Evolutionary conservation across 2,329 filamentous ascomycete genomes (phyloP).

Genomic region (Hymenoscyphus scutula): DNA sequence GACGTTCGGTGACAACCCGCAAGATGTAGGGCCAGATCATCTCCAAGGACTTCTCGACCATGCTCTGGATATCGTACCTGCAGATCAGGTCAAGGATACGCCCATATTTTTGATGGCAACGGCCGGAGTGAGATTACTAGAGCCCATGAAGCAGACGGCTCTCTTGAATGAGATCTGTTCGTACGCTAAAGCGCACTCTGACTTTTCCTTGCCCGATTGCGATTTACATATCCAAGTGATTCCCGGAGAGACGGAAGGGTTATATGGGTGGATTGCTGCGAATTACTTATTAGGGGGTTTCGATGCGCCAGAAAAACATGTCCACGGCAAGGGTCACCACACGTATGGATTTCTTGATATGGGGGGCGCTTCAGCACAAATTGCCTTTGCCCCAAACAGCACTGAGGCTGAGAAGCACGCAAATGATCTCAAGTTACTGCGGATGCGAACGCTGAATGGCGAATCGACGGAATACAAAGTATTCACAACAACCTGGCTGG

Average conservation of each 20-base stretch:
- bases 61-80: conserved; percentile 74
- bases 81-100: conserved; percentile 74
- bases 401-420: conserved; percentile 90
- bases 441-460: conserved; percentile 81
- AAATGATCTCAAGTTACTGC: conserved; percentile 81
- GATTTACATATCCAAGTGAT: conserved; percentile 89
- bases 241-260: conserved; percentile 87
- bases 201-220: conserved; percentile 89
- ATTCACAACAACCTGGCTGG: conserved; percentile 95
- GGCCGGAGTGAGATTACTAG: conserved; percentile 87
- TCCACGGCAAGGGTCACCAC: conserved; percentile 82
- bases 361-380: conserved; percentile 96
- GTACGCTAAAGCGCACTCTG: conserved; percentile 73
- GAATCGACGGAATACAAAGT: conserved; percentile 76
- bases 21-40: conserved; percentile 77
- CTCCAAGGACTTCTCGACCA: conserved; percentile 77
- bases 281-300: conserved; percentile 95
- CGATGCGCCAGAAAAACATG: conserved; percentile 69
- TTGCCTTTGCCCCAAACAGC: conserved; percentile 91
- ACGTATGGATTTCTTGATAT: conserved; percentile 98
- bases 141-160: conserved; percentile 66
- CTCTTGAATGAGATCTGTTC: conserved; percentile 77
- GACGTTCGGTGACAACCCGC: conserved; percentile 76
- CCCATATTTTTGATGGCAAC: conserved; percentile 95
- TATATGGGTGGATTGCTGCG: conserved; percentile 96